These are phyloP conservation scores for Podaxis carcinomalis DNA, from an alignment of 768 basidiomycete genomes.

Conservation along the genomic window DNA sequence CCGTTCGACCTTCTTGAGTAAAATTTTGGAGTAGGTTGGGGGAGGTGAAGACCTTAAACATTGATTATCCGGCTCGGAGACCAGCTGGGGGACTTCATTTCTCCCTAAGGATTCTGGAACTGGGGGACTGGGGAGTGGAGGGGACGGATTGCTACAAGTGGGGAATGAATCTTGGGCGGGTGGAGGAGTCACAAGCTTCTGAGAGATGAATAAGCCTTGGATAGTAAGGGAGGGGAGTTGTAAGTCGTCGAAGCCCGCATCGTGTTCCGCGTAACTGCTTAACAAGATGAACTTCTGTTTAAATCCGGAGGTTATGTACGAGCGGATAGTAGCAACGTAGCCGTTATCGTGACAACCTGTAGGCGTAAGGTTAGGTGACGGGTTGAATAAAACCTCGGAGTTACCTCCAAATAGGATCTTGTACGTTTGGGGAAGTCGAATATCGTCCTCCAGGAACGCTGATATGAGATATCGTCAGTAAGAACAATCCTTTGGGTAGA, in stretches of 20 bases:
- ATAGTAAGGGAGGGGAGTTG: conserved; percentile 48
- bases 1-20: not conserved
- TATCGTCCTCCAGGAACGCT: conserved; percentile 58
- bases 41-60: not conserved
- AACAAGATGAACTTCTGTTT: conserved; percentile 63
- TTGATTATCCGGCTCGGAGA: not conserved
- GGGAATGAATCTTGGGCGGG: not conserved
- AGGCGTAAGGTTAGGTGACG: conserved; percentile 4
- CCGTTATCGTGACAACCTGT: conserved; percentile 73
- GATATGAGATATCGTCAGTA: conserved; percentile 10
- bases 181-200: conserved; percentile 38
- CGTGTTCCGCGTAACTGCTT: conserved; percentile 58
- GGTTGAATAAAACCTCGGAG: conserved; percentile 10
- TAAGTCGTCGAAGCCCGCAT: conserved; percentile 53
- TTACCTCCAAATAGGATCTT: conserved; percentile 68
- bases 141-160: not conserved
- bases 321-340: conserved; percentile 58
- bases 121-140: conserved; percentile 7
- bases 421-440: conserved; percentile 56
- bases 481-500: not conserved
- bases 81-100: not conserved
- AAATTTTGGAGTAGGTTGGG: not conserved
- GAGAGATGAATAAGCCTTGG: conserved; percentile 55
- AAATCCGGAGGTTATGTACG: conserved; percentile 61
- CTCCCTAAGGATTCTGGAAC: not conserved